Evolutionary conservation across 805 yeast species (phyloP), one percentile per base, ranked within the genome.

Genomic region (Saccharomycopsis sp.): DNA sequence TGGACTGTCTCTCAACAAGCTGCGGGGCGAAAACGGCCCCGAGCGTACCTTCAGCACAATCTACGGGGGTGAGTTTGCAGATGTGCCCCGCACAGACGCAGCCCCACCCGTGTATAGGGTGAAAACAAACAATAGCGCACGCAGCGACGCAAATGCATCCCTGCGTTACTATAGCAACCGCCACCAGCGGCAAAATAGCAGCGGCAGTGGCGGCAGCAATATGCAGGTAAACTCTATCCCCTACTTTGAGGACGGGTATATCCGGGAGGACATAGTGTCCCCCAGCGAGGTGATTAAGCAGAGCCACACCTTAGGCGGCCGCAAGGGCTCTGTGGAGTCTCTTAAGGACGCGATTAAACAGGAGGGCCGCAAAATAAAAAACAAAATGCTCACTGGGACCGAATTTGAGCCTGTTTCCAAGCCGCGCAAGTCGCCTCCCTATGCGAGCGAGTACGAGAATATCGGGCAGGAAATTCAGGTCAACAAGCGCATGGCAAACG

Each of bases 381-480:
- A 55, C 15, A 40, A 52, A 23, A 54, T 59, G 48, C 51, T 54
- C 15, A 51, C 41, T 2, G 46, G 21, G 5, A 9, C 14, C n/a
- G 53, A 53, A n/a, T 52, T 29, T 12, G 50, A 15, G 9, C 16
- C 20, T 18, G 8, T 14, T 8, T 29, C 55, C 21, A n/a, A 37
- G 16, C 48, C 40, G 16, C 34, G 20, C 7, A 37, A 46, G 18
- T 48, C 55, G 2, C 41, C 54, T n/a, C 34, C 15, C 20, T 46
- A 23, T 9, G 14, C 23, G 14, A 4, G 18, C 15, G 56, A 54
- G 15, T 29, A 12, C 21, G 56, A 47, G n/a, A 60, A 61, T 5
- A 55, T 58, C 23, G 61, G 62, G 20, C 62, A 59, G 40, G 62
- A 59, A 34, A 59, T 59, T 5, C 62, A 51, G 18, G 52, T 55